These are phyloP conservation scores for Starmerella vaccinii DNA, from an alignment of 805 yeast species.

Conservation along the genomic window DNA sequence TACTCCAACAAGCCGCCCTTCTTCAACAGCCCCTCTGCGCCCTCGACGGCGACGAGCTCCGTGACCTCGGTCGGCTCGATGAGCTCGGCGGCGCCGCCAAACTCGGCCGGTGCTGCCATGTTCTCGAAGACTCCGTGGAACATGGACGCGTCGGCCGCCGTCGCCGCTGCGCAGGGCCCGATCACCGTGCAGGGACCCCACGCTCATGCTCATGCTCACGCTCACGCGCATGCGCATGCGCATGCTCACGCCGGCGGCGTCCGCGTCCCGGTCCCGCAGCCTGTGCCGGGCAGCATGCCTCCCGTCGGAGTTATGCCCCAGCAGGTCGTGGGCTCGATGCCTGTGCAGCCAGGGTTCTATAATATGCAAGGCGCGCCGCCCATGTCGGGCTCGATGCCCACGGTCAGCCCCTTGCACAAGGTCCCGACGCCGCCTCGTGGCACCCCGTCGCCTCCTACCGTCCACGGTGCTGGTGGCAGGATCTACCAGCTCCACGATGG, in stretches of 20 bases:
- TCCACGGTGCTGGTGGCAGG: constrained; percentile 9
- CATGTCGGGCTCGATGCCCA: constrained; percentile 4
- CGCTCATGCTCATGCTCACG: background rate
- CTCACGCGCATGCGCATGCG: background rate
- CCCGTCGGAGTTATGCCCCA: constrained; percentile 1
- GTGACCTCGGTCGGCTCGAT: constrained; percentile 1
- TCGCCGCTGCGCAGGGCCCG: background rate
- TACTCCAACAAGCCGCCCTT: constrained; percentile 8
- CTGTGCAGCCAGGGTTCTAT: background rate
- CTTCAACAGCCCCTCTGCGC: constrained; percentile 1
- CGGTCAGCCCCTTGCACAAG: constrained; percentile 8
- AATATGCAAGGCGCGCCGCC: constrained; percentile 2
- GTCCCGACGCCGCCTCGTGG: constrained; percentile 16
- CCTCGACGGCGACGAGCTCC: constrained; percentile 3
- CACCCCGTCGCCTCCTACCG: constrained; percentile 15
- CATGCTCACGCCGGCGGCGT: constrained; percentile 7
- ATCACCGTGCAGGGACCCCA: background rate
- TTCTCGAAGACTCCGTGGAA: constrained; percentile 9
- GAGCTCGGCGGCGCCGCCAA: constrained; percentile 7
- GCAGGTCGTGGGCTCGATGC: constrained; percentile 5
- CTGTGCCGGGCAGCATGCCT: constrained; percentile 9
- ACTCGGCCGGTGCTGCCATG: constrained; percentile 4
- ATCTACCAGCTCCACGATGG: constrained; percentile 3
- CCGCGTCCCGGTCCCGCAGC: constrained; percentile 3
- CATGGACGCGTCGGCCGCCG: background rate